Evolutionary conservation across 208 protist genomes (phyloP).

Genomic region (Wallacemonas sp.): DNA sequence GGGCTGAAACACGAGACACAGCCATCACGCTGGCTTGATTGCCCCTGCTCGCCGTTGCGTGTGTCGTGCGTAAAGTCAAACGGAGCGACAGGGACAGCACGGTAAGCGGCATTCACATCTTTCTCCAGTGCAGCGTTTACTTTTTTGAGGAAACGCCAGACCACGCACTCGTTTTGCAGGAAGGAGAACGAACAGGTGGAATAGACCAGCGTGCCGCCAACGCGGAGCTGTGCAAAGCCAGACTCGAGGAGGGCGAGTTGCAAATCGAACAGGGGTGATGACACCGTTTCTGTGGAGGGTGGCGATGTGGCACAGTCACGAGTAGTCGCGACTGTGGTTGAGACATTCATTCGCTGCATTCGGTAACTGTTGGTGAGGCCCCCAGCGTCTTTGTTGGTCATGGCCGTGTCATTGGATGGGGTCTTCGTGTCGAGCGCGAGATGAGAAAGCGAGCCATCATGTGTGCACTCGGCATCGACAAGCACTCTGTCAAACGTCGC

Average conservation of each 20-base stretch:
- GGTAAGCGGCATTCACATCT: not conserved
- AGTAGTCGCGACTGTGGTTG: not conserved
- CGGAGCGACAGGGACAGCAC: not conserved
- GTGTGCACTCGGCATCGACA: slow-evolving; percentile 91
- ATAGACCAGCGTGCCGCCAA: slow-evolving; percentile 92
- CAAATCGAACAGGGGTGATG: slow-evolving; percentile 48
- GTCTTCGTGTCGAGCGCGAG: slow-evolving; percentile 27
- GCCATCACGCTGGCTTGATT: too few species aligned
- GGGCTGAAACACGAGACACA: not conserved
- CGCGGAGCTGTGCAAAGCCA: slow-evolving; percentile 68
- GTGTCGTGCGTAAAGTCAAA: slow-evolving; percentile 30
- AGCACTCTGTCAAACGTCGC: slow-evolving; percentile 86
- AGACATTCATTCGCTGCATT: slow-evolving; percentile 66
- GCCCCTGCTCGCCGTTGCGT: not conserved
- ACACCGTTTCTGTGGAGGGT: too few species aligned
- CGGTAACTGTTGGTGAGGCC: slow-evolving; percentile 66
- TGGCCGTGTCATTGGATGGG: not conserved
- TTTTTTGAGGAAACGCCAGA: slow-evolving; percentile 57
- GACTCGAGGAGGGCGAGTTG: slow-evolving; percentile 76
- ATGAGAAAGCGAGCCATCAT: slow-evolving; percentile 86
- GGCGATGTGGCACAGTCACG: not conserved
- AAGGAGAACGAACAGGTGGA: slow-evolving; percentile 92
- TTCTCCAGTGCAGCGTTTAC: slow-evolving; percentile 18
- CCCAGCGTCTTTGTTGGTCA: not conserved
- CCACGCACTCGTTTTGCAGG: slow-evolving; percentile 89